Conservation (phyloP, 306 rosid species). For the Corylus heterophylla region DNA sequence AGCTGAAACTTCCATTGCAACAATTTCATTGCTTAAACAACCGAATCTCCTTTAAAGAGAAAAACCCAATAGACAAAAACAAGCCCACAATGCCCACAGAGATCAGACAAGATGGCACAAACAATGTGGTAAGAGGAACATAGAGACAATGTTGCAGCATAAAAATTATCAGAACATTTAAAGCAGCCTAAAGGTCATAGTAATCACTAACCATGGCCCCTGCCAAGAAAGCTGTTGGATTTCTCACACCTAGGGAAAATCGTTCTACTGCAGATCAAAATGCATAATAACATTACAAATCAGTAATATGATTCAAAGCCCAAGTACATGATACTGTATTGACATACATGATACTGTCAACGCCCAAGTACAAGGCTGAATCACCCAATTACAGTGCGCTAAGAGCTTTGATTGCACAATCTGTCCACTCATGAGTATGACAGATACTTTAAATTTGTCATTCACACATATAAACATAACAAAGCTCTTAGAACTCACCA, state of each 20-base stretch:
- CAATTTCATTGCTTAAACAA: background rate
- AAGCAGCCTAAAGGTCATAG: background rate
- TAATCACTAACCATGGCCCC: conserved; percentile 59
- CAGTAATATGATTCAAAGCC: conserved; percentile 13
- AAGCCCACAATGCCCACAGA: background rate
- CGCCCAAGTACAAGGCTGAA: background rate
- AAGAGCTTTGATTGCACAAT: too few species aligned
- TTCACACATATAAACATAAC: conserved; percentile 3
- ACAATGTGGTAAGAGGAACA: background rate
- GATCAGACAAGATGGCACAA: background rate
- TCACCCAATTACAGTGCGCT: background rate
- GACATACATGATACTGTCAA: background rate
- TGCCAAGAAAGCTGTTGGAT: conserved; percentile 61
- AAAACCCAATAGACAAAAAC: background rate
- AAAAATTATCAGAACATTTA: background rate
- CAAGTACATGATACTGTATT: background rate
- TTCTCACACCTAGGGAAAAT: conserved; percentile 65
- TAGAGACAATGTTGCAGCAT: background rate
- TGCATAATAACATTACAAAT: conserved; percentile 23
- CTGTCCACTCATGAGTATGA: background rate
- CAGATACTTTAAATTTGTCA: background rate
- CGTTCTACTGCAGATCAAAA: conserved; percentile 56
- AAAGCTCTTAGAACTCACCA: conserved; percentile 41
- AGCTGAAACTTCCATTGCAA: too few species aligned
- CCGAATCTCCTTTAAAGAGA: background rate